Conservation (phyloP, 148 eudicot species). For the Mesembryanthemum crystallinum region DNA sequence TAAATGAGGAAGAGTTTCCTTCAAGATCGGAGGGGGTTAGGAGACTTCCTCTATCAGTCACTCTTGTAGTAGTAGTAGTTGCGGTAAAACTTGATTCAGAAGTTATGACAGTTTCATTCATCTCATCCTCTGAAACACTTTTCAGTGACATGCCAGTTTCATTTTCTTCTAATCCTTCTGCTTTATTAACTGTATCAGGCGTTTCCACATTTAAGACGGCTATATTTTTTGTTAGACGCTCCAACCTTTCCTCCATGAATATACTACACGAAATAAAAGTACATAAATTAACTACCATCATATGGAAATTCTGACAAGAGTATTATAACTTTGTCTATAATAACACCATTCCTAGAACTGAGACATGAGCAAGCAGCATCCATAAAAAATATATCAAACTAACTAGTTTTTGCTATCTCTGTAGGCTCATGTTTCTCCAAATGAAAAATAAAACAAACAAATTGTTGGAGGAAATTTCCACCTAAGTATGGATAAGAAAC, state of each 20-base stretch:
- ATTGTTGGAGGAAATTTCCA: too few relatives aligned
- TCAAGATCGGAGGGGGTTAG: constrained; percentile 35
- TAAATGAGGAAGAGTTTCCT: constrained; percentile 26
- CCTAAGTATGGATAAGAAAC: too few relatives aligned
- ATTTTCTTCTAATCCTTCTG: constrained; percentile 47
- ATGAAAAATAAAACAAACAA: neutral
- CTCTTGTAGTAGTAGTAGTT: constrained; percentile 35
- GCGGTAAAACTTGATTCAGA: too few relatives aligned
- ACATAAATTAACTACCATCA: constrained; percentile 1
- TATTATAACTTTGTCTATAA: neutral
- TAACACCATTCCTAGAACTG: neutral
- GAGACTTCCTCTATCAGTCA: constrained; percentile 39
- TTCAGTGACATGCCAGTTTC: constrained; percentile 22
- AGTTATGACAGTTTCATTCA: constrained; percentile 24
- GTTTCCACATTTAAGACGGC: constrained; percentile 47
- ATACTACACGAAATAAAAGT: constrained; percentile 49
- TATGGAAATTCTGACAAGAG: neutral
- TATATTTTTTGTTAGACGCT: constrained; percentile 62
- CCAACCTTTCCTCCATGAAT: constrained; percentile 85
- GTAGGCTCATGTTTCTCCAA: neutral
- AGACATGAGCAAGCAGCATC: neutral
- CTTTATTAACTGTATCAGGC: constrained; percentile 31
- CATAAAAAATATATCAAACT: neutral
- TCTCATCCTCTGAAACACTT: constrained; percentile 33
- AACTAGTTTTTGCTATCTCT: neutral